These are phyloP conservation scores for Salix arbutifolia DNA, from an alignment of 345 rosid genomes.

Conservation along the genomic window DNA sequence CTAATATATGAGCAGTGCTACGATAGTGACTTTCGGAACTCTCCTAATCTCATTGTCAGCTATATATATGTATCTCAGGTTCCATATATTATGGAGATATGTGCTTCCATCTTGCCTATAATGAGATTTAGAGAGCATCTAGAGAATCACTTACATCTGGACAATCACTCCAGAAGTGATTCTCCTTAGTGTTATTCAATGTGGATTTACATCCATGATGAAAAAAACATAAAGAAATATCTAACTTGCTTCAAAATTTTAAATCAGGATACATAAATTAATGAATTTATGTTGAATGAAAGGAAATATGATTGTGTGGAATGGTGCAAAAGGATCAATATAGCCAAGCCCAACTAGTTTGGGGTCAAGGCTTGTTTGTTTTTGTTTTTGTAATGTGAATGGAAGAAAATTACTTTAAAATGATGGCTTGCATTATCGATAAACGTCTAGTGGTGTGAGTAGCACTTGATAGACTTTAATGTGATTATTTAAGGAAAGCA, in stretches of 20 bases:
- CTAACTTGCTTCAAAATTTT: too few relatives aligned
- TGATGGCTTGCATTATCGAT: too few relatives aligned
- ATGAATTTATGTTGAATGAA: too few relatives aligned
- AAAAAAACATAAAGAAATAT: too few relatives aligned
- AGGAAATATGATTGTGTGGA: too few relatives aligned
- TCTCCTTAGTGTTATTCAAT: not conserved
- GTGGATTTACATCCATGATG: too few relatives aligned
- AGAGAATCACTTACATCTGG: not conserved
- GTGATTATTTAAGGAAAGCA: not conserved
- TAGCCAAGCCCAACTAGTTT: not conserved
- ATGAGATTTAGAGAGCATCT: not conserved
- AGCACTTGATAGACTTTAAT: not conserved
- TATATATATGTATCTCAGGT: not conserved
- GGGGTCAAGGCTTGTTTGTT: too few relatives aligned
- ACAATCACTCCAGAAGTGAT: not conserved
- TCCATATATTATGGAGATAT: too few relatives aligned
- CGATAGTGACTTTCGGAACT: not conserved
- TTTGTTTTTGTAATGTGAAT: too few relatives aligned
- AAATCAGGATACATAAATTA: too few relatives aligned
- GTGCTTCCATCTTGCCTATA: not conserved
- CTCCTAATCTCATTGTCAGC: not conserved
- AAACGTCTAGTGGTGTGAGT: not conserved
- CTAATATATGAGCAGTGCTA: not conserved
- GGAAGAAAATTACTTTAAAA: too few relatives aligned
- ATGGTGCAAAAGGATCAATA: too few relatives aligned